Base-by-base conservation (phyloP, 768 basidiomycete species). In the Suillus subalutaceus region DNA sequence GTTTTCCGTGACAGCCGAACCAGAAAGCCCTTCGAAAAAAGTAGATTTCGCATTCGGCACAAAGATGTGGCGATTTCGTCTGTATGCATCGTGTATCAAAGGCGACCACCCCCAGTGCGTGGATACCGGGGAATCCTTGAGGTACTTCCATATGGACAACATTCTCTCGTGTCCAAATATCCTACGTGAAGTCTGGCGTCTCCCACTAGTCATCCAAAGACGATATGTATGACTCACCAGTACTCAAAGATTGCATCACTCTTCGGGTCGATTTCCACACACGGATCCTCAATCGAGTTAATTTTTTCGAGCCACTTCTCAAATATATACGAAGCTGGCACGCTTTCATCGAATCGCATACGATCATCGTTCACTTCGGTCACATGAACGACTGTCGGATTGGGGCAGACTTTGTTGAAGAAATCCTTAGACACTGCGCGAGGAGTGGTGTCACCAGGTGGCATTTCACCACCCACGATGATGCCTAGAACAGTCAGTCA, bases 341-440 rank as follows among this genome's bases (percentile, higher is more conserved):
- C 60, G n/a, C 63, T 32, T 6, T 70, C 64, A 12, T 68, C 67
- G n/a, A 74, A 74, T 38, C 77, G 69, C 70, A 76, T 68, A 23
- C 70, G 62, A 10, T 80, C 71, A 56, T 68, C 73, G 38, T 74
- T 76, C 62, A 81, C 56, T 18, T 74, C 68, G 1, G 70, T 63
- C 18, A 74, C 74, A 32, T 73, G 67, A 26, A 85, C 32, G 30
- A 79, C 18, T 0, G 76, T 79, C 18, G 77, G 75, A 6, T 77
- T 67, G 5, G 78, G 81, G 70, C 84, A 85, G 3, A 82, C 78
- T 66, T 77, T 69, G n/a, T 78, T 72, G 67, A 77, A 85, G 68
- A 78, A 82, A 6, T 75, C 74, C 32, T 70, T 68, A 8, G 72
- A 71, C 3, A 86, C 79, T 1, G 83, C 74, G 0, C 77, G 74